phyloP scores from a whole-genome alignment of 1,284 basidiomycete genomes.

The Papiliotrema laurentii region DNA sequence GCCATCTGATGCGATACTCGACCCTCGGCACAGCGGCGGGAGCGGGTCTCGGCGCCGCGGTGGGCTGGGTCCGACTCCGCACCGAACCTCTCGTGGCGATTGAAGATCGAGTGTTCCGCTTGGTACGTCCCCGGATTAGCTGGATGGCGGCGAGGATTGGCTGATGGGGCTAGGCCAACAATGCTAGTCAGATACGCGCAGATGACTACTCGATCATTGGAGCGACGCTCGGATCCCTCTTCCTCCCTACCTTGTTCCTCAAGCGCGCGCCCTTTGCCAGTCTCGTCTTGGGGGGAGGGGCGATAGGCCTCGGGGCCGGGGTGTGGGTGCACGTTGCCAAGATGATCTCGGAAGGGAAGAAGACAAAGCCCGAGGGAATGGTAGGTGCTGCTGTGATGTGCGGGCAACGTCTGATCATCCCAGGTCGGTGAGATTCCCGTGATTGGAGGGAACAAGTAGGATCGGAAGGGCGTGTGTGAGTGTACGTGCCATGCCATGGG shows the following conservation, averaged over 20 bases:
- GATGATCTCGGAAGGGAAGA: constrained; percentile 27
- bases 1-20: constrained; percentile 23
- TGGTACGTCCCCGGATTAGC: constrained; percentile 27
- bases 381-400: constrained; percentile 23
- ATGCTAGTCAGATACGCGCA: constrained; percentile 30
- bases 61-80: constrained; percentile 24
- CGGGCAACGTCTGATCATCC: neutral
- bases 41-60: constrained; percentile 18
- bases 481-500: too few relatives aligned
- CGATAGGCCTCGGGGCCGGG: constrained; percentile 41
- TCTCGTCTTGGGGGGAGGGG: constrained; percentile 39
- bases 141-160: neutral
- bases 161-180: constrained; percentile 13
- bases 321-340: constrained; percentile 36
- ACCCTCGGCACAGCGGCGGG: constrained; percentile 13
- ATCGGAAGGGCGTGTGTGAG: too few relatives aligned
- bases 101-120: constrained; percentile 23
- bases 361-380: constrained; percentile 36
- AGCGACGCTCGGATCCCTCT: constrained; percentile 32
- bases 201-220: constrained; percentile 47
- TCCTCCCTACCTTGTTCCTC: constrained; percentile 42
- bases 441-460: constrained; percentile 16
- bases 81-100: constrained; percentile 28
- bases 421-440: constrained; percentile 20
- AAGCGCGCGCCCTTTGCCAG: constrained; percentile 30